Conservation (phyloP, 73 alveolate genomes). For the Durusdinium trenchii region DNA sequence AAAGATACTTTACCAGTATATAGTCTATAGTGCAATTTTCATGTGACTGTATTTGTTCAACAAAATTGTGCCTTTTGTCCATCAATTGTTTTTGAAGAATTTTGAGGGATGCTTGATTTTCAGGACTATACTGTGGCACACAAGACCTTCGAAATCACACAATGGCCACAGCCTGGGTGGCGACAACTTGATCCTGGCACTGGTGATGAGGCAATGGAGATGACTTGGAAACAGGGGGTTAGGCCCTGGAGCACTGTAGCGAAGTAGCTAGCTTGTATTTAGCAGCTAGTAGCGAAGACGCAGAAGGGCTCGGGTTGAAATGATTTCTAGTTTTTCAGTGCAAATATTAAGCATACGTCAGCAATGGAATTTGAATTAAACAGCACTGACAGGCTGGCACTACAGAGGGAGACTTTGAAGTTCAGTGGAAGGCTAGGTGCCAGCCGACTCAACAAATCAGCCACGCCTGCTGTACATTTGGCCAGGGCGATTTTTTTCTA, state of each 20-base stretch:
- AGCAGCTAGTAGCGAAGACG: no score
- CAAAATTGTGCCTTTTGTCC: no score
- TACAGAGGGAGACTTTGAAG: slow-evolving; percentile 83
- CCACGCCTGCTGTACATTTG: neutral
- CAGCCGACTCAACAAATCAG: neutral
- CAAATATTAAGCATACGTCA: no score
- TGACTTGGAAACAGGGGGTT: no score
- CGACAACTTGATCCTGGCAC: slow-evolving; percentile 85
- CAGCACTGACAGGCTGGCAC: slow-evolving; percentile 73
- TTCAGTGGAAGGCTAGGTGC: slow-evolving; percentile 68
- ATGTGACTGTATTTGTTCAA: no score
- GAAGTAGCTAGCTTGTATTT: no score
- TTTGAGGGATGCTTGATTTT: neutral
- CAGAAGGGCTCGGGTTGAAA: neutral
- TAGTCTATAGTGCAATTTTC: no score
- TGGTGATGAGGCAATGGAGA: slow-evolving; percentile 61
- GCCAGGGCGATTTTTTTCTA: slow-evolving; percentile 87
- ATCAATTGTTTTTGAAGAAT: no score
- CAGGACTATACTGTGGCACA: slow-evolving; percentile 65
- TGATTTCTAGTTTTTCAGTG: neutral
- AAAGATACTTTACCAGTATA: no score
- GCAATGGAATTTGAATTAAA: no score
- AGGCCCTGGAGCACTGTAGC: no score
- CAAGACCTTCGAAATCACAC: slow-evolving; percentile 60
- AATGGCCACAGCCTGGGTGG: slow-evolving; percentile 91